Base-by-base conservation (phyloP, 305 asterid species). In the Solanum hybrid region DNA sequence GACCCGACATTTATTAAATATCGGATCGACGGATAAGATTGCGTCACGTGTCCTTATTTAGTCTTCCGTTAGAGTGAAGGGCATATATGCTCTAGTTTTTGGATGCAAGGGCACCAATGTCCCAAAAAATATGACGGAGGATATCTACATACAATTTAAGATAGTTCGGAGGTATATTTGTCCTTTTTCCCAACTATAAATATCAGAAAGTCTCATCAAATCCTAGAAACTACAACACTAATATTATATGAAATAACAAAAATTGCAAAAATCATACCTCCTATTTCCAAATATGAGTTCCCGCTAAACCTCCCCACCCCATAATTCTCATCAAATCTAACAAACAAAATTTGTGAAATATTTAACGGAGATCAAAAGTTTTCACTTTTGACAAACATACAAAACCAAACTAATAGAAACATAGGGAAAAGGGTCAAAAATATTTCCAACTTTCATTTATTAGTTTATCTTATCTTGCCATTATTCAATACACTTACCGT, bases 21-120 rank as follows among this genome's bases (percentile, higher is more conserved):
- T 46, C 8, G 22, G 8, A 46, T 46, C 3, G 64, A 46, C 64
- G 22, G 1, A 14, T 46, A 46, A 46, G 8, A 14, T 46, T 46
- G 22, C 8, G 64, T 0, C 64, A 46, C 0, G 64, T 46, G 22
- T 46, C 22, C 64, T 0, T 46, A 46, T 14, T 0, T 46, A 46
- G 64, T 46, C 22, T 46, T 46, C 8, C 0, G 64, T 46, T 14
- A 46, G 64, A 51, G 22, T 51, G 8, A 51, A 51, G 22, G 8
- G 8, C 8, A 51, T 37, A 37, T 37, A 37, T 51, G 8, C 64
- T 51, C 64, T 51, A 51, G n/a, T 51, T 5, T 51, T 51, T 51
- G 0, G 0, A 51, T 51, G n/a, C n/a, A 51, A 51, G 64, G 64
- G 8, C 64, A 51, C 22, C 64, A 51, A 51, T 51, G 9, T 51